phyloP scores from a whole-genome alignment of 2,329 filamentous ascomycete genomes.

The Penicillium sp. region DNA sequence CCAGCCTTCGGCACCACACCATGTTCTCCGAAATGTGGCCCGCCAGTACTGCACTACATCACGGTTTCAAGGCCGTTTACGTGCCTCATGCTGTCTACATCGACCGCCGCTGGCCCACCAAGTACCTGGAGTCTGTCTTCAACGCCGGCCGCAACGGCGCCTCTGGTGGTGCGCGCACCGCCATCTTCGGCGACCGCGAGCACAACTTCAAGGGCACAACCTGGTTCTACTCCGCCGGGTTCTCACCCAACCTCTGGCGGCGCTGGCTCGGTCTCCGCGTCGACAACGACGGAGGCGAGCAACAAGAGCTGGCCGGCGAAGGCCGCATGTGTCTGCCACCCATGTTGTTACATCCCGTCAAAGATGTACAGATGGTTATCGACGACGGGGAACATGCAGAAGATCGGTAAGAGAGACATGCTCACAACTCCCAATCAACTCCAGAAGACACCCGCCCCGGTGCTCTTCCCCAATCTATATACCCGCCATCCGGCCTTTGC shows the following conservation, averaged over 20 bases:
- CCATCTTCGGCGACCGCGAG: conserved; percentile 78
- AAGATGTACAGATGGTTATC: conserved; percentile 63
- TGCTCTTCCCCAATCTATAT: neutral
- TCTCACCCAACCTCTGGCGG: conserved; percentile 76
- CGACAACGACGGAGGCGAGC: conserved; percentile 73
- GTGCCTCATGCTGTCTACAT: conserved; percentile 86
- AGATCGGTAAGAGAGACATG: conserved; percentile 11
- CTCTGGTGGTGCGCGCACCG: conserved; percentile 68
- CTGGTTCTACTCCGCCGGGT: conserved; percentile 89
- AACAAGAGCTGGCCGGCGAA: conserved; percentile 70
- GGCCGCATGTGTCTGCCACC: conserved; percentile 88
- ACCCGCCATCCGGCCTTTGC: neutral
- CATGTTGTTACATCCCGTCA: conserved; percentile 86
- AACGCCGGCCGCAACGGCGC: conserved; percentile 76
- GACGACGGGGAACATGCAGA: conserved; percentile 33
- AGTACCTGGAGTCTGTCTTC: conserved; percentile 73
- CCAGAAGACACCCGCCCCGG: neutral
- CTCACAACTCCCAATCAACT: neutral
- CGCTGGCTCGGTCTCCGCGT: conserved; percentile 83
- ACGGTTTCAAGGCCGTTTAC: conserved; percentile 89
- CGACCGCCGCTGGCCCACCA: conserved; percentile 79
- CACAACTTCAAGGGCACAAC: conserved; percentile 83
- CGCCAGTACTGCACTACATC: conserved; percentile 79
- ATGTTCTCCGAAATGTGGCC: conserved; percentile 99
- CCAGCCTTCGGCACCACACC: conserved; percentile 76